A percentile compares a stretch with the other conserved stretches of the same genome.
Evolutionary conservation across 768 basidiomycete genomes (phyloP).

Genomic region (Mycena alexandri): DNA sequence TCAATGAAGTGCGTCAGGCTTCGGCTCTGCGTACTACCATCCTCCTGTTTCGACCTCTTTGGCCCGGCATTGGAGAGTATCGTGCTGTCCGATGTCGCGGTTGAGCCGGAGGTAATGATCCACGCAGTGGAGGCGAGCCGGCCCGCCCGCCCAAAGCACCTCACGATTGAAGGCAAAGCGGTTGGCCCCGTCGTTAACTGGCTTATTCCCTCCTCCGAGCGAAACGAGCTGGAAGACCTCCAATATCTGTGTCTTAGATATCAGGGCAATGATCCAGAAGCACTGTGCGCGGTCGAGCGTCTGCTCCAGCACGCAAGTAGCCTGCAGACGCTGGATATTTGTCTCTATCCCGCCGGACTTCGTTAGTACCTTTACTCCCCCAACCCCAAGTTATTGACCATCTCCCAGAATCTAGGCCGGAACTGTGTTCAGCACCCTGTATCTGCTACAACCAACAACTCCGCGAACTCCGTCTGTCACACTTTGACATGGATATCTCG

Average conservation of each 20-base stretch:
- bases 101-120: constrained; percentile 22
- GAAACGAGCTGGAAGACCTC: constrained; percentile 21
- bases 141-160: constrained; percentile 3
- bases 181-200: constrained; percentile 22
- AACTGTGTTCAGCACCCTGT: constrained; percentile 15
- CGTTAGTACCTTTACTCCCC: constrained; percentile 8
- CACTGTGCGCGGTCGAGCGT: constrained; percentile 19
- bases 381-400: neutral
- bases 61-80: constrained; percentile 18
- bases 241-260: constrained; percentile 19
- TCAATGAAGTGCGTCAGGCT: constrained; percentile 28
- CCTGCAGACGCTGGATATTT: constrained; percentile 25
- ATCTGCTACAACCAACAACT: constrained; percentile 29
- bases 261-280: constrained; percentile 10
- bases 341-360: constrained; percentile 13
- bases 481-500: constrained; percentile 27
- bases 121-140: neutral
- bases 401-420: neutral
- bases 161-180: constrained; percentile 26
- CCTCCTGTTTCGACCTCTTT: constrained; percentile 24
- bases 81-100: constrained; percentile 22
- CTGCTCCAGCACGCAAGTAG: constrained; percentile 19
- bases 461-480: constrained; percentile 21
- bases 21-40: constrained; percentile 24
- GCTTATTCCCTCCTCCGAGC: constrained; percentile 24